Percentiles rank a stretch among this genome's conserved stretches.
phyloP scores from a whole-genome alignment of 768 basidiomycete genomes.

The Gymnopilus junonius region DNA sequence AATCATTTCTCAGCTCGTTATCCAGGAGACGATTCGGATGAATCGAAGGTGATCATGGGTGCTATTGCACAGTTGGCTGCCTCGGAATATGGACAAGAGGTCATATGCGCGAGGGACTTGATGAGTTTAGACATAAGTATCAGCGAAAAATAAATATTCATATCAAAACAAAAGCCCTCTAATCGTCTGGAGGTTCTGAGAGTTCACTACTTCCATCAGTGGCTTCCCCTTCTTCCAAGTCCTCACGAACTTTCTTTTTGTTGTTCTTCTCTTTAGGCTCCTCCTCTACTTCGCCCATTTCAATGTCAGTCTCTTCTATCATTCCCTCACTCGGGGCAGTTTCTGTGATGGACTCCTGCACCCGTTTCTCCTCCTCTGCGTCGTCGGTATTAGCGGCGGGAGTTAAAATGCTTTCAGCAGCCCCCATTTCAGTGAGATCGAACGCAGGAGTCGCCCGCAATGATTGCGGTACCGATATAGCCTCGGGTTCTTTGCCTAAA shows the following conservation, averaged over 20 bases:
- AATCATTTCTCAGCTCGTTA: slow-evolving; percentile 90
- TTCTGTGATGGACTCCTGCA: slow-evolving; percentile 20
- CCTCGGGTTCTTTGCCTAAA: slow-evolving; percentile 70
- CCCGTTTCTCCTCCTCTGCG: slow-evolving; percentile 24
- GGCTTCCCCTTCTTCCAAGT: slow-evolving; percentile 87
- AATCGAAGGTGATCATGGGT: slow-evolving; percentile 60
- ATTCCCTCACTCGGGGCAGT: slow-evolving; percentile 36
- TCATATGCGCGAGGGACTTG: slow-evolving; percentile 75
- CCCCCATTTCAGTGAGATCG: slow-evolving; percentile 29
- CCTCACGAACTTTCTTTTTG: slow-evolving; percentile 66
- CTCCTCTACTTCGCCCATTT: slow-evolving; percentile 92
- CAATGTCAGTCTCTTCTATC: slow-evolving; percentile 62
- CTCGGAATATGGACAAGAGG: slow-evolving; percentile 54
- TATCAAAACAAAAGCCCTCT: slow-evolving; percentile 11
- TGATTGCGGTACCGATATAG: slow-evolving; percentile 46
- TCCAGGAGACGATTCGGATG: slow-evolving; percentile 61
- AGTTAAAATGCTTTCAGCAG: slow-evolving; percentile 21
- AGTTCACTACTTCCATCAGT: slow-evolving; percentile 80
- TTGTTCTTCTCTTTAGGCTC: slow-evolving; percentile 58
- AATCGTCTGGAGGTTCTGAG: slow-evolving; percentile 75
- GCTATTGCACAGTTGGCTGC: slow-evolving; percentile 64
- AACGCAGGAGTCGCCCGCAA: slow-evolving; percentile 54
- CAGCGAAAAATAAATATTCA: slow-evolving; percentile 28
- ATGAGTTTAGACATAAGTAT: slow-evolving; percentile 68
- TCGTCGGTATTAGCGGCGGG: slow-evolving; percentile 21